Evolutionary conservation across 208 protist species (phyloP).

Genomic region (Acanthamoeba healyi): DNA sequence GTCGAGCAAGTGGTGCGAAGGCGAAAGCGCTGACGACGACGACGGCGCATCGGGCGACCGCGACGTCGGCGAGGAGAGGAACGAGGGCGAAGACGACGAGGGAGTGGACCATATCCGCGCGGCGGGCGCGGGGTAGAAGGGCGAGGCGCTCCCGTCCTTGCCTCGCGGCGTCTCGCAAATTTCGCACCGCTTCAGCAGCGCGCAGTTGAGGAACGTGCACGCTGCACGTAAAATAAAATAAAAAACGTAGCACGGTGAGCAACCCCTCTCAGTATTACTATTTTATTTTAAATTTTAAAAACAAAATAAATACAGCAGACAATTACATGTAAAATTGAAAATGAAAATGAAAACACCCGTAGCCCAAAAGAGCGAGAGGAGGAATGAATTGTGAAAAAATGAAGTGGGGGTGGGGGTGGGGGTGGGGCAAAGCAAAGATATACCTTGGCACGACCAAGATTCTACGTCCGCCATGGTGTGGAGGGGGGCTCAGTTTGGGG

Average conservation of each 20-base stretch:
- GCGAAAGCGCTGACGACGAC: not conserved
- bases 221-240: not conserved
- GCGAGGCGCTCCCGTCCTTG: conserved; percentile 18
- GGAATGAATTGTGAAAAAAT: not conserved
- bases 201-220: conserved; percentile 33
- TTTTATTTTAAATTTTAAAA: not conserved
- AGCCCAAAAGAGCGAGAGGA: no score
- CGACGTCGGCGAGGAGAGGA: not conserved
- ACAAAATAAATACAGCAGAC: not conserved
- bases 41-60: not conserved
- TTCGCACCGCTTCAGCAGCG: conserved; percentile 1
- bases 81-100: not conserved
- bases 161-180: conserved; percentile 29
- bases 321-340: not conserved
- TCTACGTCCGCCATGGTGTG: not conserved
- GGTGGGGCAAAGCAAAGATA: not conserved
- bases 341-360: no score
- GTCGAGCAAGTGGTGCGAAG: not conserved
- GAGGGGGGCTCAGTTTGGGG: no score
- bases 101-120: not conserved
- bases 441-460: conserved; percentile 3
- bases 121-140: not conserved
- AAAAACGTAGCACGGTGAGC: not conserved
- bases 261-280: no score
- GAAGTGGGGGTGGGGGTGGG: not conserved